These are phyloP conservation scores for Podila clonocystis DNA, from an alignment of 192 early-diverging fungal species.

Conservation along the genomic window DNA sequence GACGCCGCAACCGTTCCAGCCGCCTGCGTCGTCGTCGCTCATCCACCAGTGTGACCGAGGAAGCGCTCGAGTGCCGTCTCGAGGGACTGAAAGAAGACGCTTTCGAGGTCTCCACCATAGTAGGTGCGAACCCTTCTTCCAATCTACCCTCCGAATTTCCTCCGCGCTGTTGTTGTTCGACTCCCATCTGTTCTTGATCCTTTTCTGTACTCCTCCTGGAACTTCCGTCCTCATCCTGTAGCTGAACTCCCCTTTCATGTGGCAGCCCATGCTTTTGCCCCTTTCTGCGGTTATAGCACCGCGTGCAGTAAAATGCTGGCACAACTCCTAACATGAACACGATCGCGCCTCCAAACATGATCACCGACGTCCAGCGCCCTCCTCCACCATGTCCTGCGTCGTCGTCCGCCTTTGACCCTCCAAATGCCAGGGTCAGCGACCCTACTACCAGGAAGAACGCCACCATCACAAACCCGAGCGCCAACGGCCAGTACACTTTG, in stretches of 20 bases:
- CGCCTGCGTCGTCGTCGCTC: neutral
- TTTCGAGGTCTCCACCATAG: neutral
- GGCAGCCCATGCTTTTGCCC: neutral
- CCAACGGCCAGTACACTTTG: slow-evolving; percentile 51
- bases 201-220: no score
- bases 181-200: neutral
- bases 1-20: neutral
- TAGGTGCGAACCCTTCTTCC: neutral
- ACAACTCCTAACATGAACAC: slow-evolving; percentile 33
- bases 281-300: slow-evolving; percentile 4
- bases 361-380: slow-evolving; percentile 12
- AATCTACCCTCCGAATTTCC: neutral
- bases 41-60: slow-evolving; percentile 24
- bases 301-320: slow-evolving; percentile 29
- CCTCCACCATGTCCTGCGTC: neutral
- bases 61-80: slow-evolving; percentile 9
- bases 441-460: slow-evolving; percentile 47
- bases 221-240: neutral
- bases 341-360: slow-evolving; percentile 36
- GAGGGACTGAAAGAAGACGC: neutral
- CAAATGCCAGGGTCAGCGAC: slow-evolving; percentile 30
- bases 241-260: neutral
- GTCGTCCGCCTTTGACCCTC: neutral
- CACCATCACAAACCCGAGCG: slow-evolving; percentile 27
- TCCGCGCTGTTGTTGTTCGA: neutral